phyloP scores from a whole-genome alignment of 331 rosid genomes.

The Acacia pycnantha region DNA sequence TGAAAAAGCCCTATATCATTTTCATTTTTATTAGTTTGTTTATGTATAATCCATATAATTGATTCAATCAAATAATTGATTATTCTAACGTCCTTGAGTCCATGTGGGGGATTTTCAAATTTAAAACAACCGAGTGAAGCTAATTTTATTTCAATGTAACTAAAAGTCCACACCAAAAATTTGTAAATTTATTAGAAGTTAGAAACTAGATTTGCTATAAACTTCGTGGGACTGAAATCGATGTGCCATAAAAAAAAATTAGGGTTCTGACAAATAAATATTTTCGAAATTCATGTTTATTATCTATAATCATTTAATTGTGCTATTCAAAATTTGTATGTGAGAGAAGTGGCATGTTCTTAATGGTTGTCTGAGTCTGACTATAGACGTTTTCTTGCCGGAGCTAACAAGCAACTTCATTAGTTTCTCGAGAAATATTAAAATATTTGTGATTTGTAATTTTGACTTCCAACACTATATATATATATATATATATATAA shows the following conservation, averaged over 20 bases:
- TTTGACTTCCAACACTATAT: slow-evolving; percentile 53
- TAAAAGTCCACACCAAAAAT: background rate
- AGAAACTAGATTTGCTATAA: slow-evolving; percentile 10
- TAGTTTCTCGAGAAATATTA: slow-evolving; percentile 57
- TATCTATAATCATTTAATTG: background rate
- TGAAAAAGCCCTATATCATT: too few relatives aligned
- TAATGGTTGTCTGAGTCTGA: slow-evolving; percentile 41
- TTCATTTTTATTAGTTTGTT: background rate
- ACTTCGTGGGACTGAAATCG: slow-evolving; percentile 32
- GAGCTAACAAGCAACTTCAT: slow-evolving; percentile 58
- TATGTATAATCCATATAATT: background rate
- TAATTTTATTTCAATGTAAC: background rate
- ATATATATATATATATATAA: background rate
- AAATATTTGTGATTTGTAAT: slow-evolving; percentile 29
- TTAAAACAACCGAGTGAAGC: background rate
- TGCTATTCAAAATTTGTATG: background rate
- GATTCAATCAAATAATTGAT: background rate
- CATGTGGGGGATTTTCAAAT: background rate
- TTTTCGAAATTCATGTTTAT: slow-evolving; percentile 41
- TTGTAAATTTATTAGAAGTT: background rate
- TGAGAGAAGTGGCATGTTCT: slow-evolving; percentile 44
- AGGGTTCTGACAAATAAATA: slow-evolving; percentile 27
- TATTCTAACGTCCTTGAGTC: background rate
- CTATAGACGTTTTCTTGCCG: slow-evolving; percentile 64
- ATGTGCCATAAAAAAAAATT: slow-evolving; percentile 18